These are phyloP conservation scores for Camptophora hylomeconis DNA, from an alignment of 2,329 filamentous ascomycete genomes.

Conservation along the genomic window DNA sequence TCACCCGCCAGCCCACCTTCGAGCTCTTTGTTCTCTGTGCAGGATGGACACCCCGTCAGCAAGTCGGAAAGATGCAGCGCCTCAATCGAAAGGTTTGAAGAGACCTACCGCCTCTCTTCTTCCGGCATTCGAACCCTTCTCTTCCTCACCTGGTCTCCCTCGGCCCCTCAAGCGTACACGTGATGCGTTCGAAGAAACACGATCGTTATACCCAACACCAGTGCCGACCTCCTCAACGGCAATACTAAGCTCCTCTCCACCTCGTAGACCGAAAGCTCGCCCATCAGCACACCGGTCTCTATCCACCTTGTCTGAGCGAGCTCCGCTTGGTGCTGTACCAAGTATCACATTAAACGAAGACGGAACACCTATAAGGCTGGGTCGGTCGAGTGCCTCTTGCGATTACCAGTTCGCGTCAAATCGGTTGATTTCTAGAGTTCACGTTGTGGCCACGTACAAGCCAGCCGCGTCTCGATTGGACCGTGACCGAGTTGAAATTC, in stretches of 20 bases:
- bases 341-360: constrained; percentile 66
- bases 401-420: constrained; percentile 88
- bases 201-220: constrained; percentile 73
- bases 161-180: constrained; percentile 34
- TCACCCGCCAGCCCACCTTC: constrained; percentile 8
- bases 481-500: constrained; percentile 68
- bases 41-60: constrained; percentile 4
- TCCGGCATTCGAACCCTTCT: constrained; percentile 37
- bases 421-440: constrained; percentile 81
- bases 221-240: constrained; percentile 88
- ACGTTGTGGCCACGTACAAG: constrained; percentile 78
- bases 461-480: constrained; percentile 54
- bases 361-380: constrained; percentile 74
- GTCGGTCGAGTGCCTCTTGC: constrained; percentile 88
- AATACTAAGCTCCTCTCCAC: constrained; percentile 77
- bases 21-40: constrained; percentile 11
- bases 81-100: constrained; percentile 27
- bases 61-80: constrained; percentile 11
- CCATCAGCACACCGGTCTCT: constrained; percentile 48
- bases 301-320: constrained; percentile 60
- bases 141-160: constrained; percentile 35
- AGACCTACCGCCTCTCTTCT: constrained; percentile 32
- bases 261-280: constrained; percentile 36
- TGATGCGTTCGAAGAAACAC: constrained; percentile 27
- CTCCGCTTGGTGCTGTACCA: constrained; percentile 72